Evolutionary conservation across 2,329 filamentous ascomycete species (phyloP), one percentile per base, ranked within the genome.

Genomic region (Pseudogymnoascus sp.): DNA sequence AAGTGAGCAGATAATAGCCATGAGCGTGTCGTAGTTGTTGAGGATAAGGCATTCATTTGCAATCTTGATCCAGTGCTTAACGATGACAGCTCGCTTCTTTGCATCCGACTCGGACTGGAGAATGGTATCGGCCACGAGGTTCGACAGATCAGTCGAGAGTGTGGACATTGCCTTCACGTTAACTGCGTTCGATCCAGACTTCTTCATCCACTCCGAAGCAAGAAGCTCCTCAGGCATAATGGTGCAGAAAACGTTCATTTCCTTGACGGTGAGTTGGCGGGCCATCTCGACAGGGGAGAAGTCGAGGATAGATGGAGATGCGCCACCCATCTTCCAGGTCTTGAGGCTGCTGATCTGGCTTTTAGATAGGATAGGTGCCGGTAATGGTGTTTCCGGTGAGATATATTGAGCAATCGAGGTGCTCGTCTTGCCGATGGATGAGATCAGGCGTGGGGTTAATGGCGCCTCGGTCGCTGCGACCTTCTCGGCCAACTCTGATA

Each of bases 31-130:
- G 70, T 97, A 99, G 77, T 99, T 99, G 78, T 95, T 89, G 26
- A 97, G 82, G 71, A 95, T 90, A 4, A 96, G 80, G 68, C 91
- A 96, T 70, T 90, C 90, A 69, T 89, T 83, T 0, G 91, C 91
- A 69, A 97, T 87, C 80, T 97, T 99, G 74, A 97, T 90, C 95
- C 95, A 99, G 70, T 97, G 93, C 79, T 99, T 97, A 78, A 99
- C 95, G 61, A 92, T 85, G 1, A 84, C 79, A 0, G 95, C 93
- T 26, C 95, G 86, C 79, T 93, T 96, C 83, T 97, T 97, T 26
- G 89, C 87, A 73, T 97, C 95, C 13, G 56, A 37, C n/a, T 90
- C 83, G 64, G 91, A 83, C 63, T 90, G 86, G 13, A 99, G 83
- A 69, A 99, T 96, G 0, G 90, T 96, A 73, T 97, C 93, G 0